A percentile compares a stretch with the other conserved stretches of the same genome.
phyloP scores from a whole-genome alignment of 306 rosid species.

The Inga oerstediana region DNA sequence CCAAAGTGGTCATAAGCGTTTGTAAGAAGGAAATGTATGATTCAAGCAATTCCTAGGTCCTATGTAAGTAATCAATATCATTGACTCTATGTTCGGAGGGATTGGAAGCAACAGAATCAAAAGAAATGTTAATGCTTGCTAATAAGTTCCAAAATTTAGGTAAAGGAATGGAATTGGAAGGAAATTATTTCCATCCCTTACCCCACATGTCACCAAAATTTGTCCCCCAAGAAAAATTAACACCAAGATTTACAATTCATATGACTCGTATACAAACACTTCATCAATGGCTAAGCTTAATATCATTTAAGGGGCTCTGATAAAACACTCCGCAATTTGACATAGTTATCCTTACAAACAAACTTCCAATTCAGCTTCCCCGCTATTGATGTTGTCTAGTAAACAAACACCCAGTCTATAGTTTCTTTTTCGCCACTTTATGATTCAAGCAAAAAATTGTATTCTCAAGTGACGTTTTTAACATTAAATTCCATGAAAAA shows the following conservation, averaged over 20 bases:
- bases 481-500: neutral
- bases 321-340: neutral
- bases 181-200: neutral
- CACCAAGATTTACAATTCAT: no score
- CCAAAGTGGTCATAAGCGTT: slow-evolving; percentile 1
- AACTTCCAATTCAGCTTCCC: neutral
- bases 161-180: neutral
- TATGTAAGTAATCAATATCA: slow-evolving; percentile 2
- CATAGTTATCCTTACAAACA: neutral
- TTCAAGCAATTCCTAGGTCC: slow-evolving; percentile 15
- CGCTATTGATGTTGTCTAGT: neutral
- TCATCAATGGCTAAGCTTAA: neutral
- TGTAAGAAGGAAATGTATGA: neutral
- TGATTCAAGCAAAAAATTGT: neutral
- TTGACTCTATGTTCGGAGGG: neutral
- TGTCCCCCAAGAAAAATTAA: neutral
- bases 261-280: no score
- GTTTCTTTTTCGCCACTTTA: neutral
- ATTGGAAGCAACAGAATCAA: neutral
- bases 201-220: neutral
- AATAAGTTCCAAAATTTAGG: neutral
- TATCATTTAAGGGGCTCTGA: neutral
- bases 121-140: neutral
- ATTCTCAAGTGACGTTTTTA: neutral
- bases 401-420: neutral